Evolutionary conservation across 352 stramenopile genomes (phyloP), one percentile per base, ranked within the genome.

Genomic region (Pythium sp.): DNA sequence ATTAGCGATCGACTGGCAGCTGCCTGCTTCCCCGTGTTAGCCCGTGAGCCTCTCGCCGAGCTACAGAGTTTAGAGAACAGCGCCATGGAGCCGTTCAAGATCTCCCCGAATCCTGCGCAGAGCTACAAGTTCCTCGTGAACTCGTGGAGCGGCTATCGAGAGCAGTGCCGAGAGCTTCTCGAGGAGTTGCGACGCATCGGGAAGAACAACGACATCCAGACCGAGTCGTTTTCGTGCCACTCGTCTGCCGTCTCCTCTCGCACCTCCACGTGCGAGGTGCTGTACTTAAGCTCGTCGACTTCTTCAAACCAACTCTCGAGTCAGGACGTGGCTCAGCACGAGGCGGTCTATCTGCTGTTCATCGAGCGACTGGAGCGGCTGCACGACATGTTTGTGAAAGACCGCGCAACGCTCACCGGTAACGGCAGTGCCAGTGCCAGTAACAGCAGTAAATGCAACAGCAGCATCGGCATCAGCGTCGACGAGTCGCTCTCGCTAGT

Each of bases 291-390:
- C 59, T 84, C 84, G 1, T 86, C 80, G 4, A 73, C 64, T 1
- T 80, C 81, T 0, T 49, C 70, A 2, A 70, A 76, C 34, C 73
- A 24, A 2, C 61, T 92, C 2, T 90, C 80, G 1, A 92, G 80
- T 43, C 84, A 92, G 60, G 80, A 92, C 47, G 85, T 90, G n/a
- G 75, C 73, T 3, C 83, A 92, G 60, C 73, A 89, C 12, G 81
- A 91, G n/a, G 77, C 80, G 0, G 64, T 86, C 0, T 78, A 91
- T 36, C 18, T 67, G 15, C 59, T 89, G 0, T 90, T 92, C 36
- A 67, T 90, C 0, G 81, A 93, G 22, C 77, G 74, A 5, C 65
- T 91, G 0, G 68, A 86, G 15, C 69, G 69, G 2, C 72, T 90
- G 18, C 75, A 80, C 7, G 68, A 84, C 15, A 20, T 84, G 4